Conservation (phyloP, 768 basidiomycete species). For the Serendipita indica region DNA sequence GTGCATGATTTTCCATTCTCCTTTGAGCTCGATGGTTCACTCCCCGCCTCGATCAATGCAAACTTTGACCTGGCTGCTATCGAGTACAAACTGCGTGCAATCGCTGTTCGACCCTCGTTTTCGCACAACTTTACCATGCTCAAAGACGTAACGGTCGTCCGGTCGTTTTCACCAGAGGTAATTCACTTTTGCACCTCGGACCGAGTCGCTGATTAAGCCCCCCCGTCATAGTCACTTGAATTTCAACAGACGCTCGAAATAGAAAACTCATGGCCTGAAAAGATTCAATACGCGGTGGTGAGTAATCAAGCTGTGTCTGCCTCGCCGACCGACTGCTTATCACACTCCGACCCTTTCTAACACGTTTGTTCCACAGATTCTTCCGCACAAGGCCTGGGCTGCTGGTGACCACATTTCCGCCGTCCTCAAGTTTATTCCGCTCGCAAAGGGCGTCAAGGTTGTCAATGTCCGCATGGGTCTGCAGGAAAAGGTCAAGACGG, state of each 20-base stretch:
- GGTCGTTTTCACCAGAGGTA: constrained; percentile 53
- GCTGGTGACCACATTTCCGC: constrained; percentile 75
- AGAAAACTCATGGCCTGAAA: constrained; percentile 95
- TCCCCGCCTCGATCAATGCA: constrained; percentile 54
- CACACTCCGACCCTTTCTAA: background rate
- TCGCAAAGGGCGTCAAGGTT: constrained; percentile 71
- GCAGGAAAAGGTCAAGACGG: constrained; percentile 57
- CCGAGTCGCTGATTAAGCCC: background rate
- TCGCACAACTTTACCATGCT: constrained; percentile 50
- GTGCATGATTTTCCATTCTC: constrained; percentile 87
- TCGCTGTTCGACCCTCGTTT: constrained; percentile 63
- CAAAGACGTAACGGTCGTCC: constrained; percentile 48
- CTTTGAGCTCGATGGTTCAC: constrained; percentile 66
- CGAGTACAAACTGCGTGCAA: constrained; percentile 79
- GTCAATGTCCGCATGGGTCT: constrained; percentile 50
- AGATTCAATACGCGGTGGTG: constrained; percentile 79
- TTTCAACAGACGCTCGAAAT: constrained; percentile 93
- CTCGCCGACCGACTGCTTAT: background rate
- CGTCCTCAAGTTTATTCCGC: constrained; percentile 71
- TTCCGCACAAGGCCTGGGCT: constrained; percentile 94
- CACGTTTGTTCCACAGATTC: constrained; percentile 28
- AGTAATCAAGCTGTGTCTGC: background rate
- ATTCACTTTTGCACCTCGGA: background rate
- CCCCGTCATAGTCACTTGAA: constrained; percentile 46
- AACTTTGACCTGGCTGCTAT: constrained; percentile 35